Base-by-base conservation (phyloP, 169 alveolate genomes). In the Ichthyophthirius multifiliis region DNA sequence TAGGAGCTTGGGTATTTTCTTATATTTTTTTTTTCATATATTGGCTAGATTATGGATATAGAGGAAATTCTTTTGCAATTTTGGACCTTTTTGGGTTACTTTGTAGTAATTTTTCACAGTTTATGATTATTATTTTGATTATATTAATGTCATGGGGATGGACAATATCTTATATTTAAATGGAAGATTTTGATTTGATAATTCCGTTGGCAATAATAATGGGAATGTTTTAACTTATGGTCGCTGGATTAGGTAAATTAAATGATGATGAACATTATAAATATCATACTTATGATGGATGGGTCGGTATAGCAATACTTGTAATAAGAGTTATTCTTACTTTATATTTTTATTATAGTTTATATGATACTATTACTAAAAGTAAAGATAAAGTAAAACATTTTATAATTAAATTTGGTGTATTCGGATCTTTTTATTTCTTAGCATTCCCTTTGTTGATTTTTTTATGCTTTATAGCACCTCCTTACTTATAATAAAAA, bases 81-180 rank as follows among this genome's bases (percentile, higher is more conserved):
- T 74, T 82, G n/a, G 92, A 87, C 39, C 48, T 83, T n/a, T 31
- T 87, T n/a, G 30, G 86, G 32, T 32, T 64, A 6, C 77, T 87
- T 5, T 74, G 74, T n/a, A 45, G 48, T 12, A 65, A 82, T 75
- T n/a, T 78, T 27, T 32, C 85, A 10, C 75, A 79, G 16, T 47
- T 82, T 20, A 41, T 47, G 9, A 34, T 87, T 1, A 73, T 85
- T 2, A 16, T 43, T 10, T 62, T 87, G 15, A 23, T 87, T 5
- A 20, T 87, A 41, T 37, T 87, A 78, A 41, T 87, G 0, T 84
- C 92, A 5, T 80, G 76, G 67, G 92, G 92, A 7, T 87, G 89
- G 89, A 87, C 87, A 0, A 67, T 83, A 2, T 65, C 71, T 30
- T 78, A 65, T 43, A 41, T 87, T 3, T 83, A 73, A 31, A 35